Base-by-base conservation (phyloP, 2,329 filamentous ascomycete genomes). In the Verticillium nonalfalfae region DNA sequence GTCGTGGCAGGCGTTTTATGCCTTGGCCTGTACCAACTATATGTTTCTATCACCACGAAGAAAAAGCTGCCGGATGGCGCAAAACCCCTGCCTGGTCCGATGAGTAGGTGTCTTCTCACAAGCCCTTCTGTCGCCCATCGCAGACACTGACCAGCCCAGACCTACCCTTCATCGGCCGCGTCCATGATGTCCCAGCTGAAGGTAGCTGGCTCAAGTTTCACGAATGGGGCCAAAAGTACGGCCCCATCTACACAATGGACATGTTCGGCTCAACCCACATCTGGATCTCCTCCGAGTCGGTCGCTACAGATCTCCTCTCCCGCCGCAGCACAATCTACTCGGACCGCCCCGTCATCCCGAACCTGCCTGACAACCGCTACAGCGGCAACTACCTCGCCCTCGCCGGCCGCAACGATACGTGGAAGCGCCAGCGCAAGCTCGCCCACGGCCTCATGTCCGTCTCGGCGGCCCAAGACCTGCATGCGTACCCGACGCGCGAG, bases 361-460 rank as follows among this genome's bases (percentile, higher is more conserved):
- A 80, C 63, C 70, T 81, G 7, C 77, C 78, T 2, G 74, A 80
- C 61, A 81, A 80, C 64, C 71, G 77, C 4, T 78, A 76, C 59
- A 78, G 79, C 7, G 72, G 80, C 54, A 80, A 81, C 59, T 71
- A 36, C 7, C 56, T 36, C 15, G 18, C 35, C 13, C 35, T 57
- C 56, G 35, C 35, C 31, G 33, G 31, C 18, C 35, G 35, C 10
- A 36, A 63, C 79, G 78, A 79, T 5, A 79, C 73, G 3, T 81
- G 79, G 79, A 79, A 76, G 66, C 74, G 78, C n/a, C 79, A 81
- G 66, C 73, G 78, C 7, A 79, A 76, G 68, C 73, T 79, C 26
- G 76, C 74, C 62, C 74, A 76, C 59, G 73, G 77, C 62, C 68
- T 81, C 15, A 80, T 81, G 77, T n/a, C 15, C 45, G 18, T 18